Percentiles rank a stretch among this genome's conserved stretches.
Evolutionary conservation across 2,329 filamentous ascomycete species (phyloP).

Genomic region (Chlorencoelia australis): DNA sequence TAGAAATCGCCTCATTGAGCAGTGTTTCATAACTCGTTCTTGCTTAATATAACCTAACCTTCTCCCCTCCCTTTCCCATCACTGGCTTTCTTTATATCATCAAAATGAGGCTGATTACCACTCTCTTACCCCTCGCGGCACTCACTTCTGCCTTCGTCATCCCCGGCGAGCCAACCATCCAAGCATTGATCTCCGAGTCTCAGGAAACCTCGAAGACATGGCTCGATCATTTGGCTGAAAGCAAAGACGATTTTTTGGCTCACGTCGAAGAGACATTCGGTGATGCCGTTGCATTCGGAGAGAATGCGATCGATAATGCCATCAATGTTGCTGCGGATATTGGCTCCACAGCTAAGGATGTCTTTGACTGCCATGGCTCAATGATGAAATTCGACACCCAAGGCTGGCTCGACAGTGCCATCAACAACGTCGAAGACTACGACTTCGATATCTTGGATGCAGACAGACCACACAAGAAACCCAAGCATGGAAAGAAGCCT

Average conservation of each 20-base stretch:
- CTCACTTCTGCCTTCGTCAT: constrained; percentile 42
- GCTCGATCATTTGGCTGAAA: constrained; percentile 27
- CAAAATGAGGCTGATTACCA: constrained; percentile 30
- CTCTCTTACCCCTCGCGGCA: constrained; percentile 39
- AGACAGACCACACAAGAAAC: constrained; percentile 19
- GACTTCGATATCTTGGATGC: constrained; percentile 17
- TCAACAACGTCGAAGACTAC: constrained; percentile 27
- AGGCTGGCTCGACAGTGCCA: constrained; percentile 26
- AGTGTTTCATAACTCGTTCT: too few relatives aligned
- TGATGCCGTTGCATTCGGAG: constrained; percentile 16
- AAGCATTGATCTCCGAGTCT: constrained; percentile 31
- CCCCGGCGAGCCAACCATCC: constrained; percentile 38
- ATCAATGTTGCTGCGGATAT: constrained; percentile 17
- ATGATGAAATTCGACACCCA: constrained; percentile 26
- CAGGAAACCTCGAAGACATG: constrained; percentile 23
- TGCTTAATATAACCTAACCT: neutral
- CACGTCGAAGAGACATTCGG: constrained; percentile 21
- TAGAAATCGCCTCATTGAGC: too few relatives aligned
- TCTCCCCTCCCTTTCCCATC: constrained; percentile 1
- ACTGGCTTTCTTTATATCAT: constrained; percentile 6
- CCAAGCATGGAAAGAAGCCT: constrained; percentile 18
- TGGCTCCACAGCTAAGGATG: constrained; percentile 13
- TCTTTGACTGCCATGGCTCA: constrained; percentile 23
- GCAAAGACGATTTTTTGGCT: constrained; percentile 23
- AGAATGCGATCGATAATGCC: constrained; percentile 26